Conservation (phyloP, 345 rosid species). For the Capsella bursapastoris region DNA sequence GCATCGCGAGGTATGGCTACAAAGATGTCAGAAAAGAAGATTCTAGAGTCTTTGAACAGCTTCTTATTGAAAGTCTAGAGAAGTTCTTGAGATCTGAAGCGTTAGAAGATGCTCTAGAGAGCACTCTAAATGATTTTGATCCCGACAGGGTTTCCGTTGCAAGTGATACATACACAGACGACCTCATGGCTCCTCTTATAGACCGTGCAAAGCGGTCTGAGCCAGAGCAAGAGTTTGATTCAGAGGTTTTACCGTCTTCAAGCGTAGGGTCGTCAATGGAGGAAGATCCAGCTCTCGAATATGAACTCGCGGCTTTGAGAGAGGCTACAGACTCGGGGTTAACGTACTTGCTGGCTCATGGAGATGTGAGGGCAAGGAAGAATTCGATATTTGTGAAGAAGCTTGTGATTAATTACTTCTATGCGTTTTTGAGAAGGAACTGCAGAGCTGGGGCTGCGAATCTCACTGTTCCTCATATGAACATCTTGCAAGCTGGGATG, state of each 20-base stretch:
- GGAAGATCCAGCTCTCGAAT: conserved; percentile 78
- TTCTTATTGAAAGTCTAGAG: conserved; percentile 79
- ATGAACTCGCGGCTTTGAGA: conserved; percentile 78
- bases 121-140: conserved; percentile 51
- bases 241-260: conserved; percentile 55
- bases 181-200: conserved; percentile 69
- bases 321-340: conserved; percentile 89
- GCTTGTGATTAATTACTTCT: conserved; percentile 89
- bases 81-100: conserved; percentile 81
- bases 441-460: conserved; percentile 88
- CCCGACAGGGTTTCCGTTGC: conserved; percentile 50
- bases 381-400: conserved; percentile 81
- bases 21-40: conserved; percentile 90
- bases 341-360: conserved; percentile 79
- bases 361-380: conserved; percentile 86
- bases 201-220: conserved; percentile 29
- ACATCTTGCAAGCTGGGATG: conserved; percentile 84
- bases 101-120: conserved; percentile 78
- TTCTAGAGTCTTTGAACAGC: conserved; percentile 79
- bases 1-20: conserved; percentile 91
- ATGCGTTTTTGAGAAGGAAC: conserved; percentile 77
- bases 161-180: conserved; percentile 49
- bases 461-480: conserved; percentile 86
- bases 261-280: conserved; percentile 55
- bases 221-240: conserved; percentile 43